Percentiles rank a stretch among this genome's conserved stretches.
Evolutionary conservation across 495 filamentous ascomycete species (phyloP).

Genomic region (Penicillium soppii): DNA sequence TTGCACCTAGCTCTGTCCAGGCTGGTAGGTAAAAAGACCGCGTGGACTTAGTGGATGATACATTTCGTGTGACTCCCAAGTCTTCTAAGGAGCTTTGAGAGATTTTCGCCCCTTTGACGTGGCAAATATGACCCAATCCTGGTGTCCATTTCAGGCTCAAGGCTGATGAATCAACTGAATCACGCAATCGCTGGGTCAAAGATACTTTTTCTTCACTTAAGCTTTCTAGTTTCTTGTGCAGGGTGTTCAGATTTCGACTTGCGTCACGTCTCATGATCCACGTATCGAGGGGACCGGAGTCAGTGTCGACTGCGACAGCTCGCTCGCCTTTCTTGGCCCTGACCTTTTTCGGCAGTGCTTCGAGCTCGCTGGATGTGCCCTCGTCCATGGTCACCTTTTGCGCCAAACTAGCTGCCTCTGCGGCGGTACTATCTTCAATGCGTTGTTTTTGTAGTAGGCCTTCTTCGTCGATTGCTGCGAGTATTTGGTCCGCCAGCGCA

Average conservation of each 20-base stretch:
- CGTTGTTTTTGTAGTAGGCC: constrained; percentile 76
- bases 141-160: constrained; percentile 83
- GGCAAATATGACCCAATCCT: constrained; percentile 81
- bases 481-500: constrained; percentile 67
- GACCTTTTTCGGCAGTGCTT: constrained; percentile 44
- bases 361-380: constrained; percentile 48
- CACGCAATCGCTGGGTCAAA: constrained; percentile 61
- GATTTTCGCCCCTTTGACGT: constrained; percentile 79
- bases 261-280: constrained; percentile 87
- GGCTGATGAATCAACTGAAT: constrained; percentile 52
- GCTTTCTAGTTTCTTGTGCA: constrained; percentile 64
- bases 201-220: constrained; percentile 56
- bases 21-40: constrained; percentile 78
- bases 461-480: constrained; percentile 87
- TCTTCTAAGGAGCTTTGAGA: constrained; percentile 45
- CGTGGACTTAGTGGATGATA: constrained; percentile 79
- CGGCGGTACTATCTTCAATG: constrained; percentile 68
- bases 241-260: constrained; percentile 57
- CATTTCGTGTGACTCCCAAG: constrained; percentile 52
- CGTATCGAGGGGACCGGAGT: constrained; percentile 49
- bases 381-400: constrained; percentile 63
- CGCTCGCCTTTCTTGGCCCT: constrained; percentile 34
- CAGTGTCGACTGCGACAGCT: constrained; percentile 26
- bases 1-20: constrained; percentile 78
- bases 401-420: constrained; percentile 65